These are phyloP conservation scores for Paecilomyces formosus DNA, from an alignment of 2,329 filamentous ascomycete genomes.

Conservation along the genomic window DNA sequence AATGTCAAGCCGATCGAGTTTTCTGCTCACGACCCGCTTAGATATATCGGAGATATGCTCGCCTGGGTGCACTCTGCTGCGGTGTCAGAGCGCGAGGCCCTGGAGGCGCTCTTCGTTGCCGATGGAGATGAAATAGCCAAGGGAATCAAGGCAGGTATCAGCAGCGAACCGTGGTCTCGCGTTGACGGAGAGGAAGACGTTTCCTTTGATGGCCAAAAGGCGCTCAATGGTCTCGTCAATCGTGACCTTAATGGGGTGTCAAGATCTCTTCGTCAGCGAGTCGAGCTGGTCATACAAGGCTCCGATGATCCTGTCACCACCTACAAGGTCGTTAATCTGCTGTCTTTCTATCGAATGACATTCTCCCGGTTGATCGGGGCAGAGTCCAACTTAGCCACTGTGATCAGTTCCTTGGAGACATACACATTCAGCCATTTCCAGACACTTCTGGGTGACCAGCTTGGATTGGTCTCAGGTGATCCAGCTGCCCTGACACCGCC, in stretches of 20 bases:
- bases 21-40: slow-evolving; percentile 79
- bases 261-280: slow-evolving; percentile 75
- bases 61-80: slow-evolving; percentile 93
- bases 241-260: slow-evolving; percentile 75
- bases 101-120: slow-evolving; percentile 84
- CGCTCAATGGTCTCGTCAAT: slow-evolving; percentile 78
- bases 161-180: slow-evolving; percentile 76
- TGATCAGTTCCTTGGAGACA: slow-evolving; percentile 61
- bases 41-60: slow-evolving; percentile 94
- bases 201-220: slow-evolving; percentile 70
- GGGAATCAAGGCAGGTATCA: slow-evolving; percentile 69
- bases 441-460: slow-evolving; percentile 68
- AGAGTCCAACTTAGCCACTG: slow-evolving; percentile 61
- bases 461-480: slow-evolving; percentile 60
- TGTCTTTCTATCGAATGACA: slow-evolving; percentile 81
- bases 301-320: slow-evolving; percentile 84
- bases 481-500: slow-evolving; percentile 63
- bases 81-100: slow-evolving; percentile 85
- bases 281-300: slow-evolving; percentile 85
- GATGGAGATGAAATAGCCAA: slow-evolving; percentile 84
- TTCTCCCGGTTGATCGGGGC: slow-evolving; percentile 71
- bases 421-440: slow-evolving; percentile 79
- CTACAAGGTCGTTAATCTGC: slow-evolving; percentile 82
- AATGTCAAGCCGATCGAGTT: slow-evolving; percentile 86
- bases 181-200: slow-evolving; percentile 50